Conservation (phyloP, 345 rosid species). For the Triadica sebifera region DNA sequence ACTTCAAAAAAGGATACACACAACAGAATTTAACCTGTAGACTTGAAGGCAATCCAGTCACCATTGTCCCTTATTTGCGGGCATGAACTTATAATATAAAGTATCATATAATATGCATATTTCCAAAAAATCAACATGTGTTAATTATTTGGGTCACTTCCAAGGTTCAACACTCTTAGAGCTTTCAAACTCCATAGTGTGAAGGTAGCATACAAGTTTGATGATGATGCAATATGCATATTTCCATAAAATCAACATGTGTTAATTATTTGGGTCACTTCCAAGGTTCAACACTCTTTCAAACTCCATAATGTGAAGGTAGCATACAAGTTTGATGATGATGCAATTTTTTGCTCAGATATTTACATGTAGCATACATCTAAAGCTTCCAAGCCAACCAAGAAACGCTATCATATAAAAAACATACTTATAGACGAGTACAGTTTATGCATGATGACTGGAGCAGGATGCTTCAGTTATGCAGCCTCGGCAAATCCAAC, state of each 20-base stretch:
- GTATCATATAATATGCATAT: neutral
- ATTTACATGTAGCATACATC: conserved; percentile 23
- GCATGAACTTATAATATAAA: neutral
- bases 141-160: neutral
- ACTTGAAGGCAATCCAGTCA: too few species aligned
- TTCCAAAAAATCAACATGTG: neutral
- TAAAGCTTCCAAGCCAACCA: neutral
- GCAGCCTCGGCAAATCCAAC: conserved; percentile 87
- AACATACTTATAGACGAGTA: too few species aligned
- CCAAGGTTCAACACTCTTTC: neutral
- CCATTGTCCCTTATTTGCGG: neutral
- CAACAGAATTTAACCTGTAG: too few species aligned
- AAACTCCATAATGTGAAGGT: neutral
- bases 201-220: too few species aligned
- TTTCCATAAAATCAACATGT: neutral
- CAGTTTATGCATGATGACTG: neutral
- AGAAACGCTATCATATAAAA: neutral
- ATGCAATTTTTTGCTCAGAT: neutral
- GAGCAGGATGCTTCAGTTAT: conserved; percentile 20
- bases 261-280: neutral
- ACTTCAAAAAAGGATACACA: too few species aligned
- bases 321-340: neutral
- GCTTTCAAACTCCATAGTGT: neutral
- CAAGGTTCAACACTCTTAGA: neutral
- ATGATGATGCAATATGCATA: too few species aligned